A percentile compares a stretch with the other conserved stretches of the same genome.
Evolutionary conservation across 2,329 filamentous ascomycete species (phyloP).

Genomic region (Aspergillus luchuensis): DNA sequence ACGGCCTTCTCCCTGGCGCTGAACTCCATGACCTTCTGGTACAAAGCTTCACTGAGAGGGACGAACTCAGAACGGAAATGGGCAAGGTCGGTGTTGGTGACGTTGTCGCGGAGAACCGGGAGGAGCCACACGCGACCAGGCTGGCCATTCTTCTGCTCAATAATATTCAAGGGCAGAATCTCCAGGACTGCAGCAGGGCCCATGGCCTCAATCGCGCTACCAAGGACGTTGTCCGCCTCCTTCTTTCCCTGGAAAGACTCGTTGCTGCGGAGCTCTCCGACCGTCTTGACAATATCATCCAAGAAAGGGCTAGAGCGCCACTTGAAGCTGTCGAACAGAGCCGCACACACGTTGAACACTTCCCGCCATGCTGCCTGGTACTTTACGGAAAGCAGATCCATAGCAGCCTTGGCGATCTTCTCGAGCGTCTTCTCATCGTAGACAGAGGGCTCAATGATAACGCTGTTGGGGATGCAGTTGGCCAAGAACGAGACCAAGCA

Average conservation of each 20-base stretch:
- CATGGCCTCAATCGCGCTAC: constrained; percentile 84
- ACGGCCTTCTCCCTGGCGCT: constrained; percentile 83
- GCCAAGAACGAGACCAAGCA: constrained; percentile 90
- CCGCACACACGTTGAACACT: constrained; percentile 83
- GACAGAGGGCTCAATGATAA: constrained; percentile 83
- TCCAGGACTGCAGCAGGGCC: constrained; percentile 81
- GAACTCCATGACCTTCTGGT: constrained; percentile 83
- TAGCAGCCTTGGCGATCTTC: constrained; percentile 71
- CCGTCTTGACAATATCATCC: constrained; percentile 70
- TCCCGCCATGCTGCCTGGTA: constrained; percentile 95
- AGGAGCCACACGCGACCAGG: constrained; percentile 92
- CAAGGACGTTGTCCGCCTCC: constrained; percentile 87
- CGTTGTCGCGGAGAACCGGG: constrained; percentile 83
- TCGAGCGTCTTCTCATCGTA: constrained; percentile 89
- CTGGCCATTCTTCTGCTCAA: constrained; percentile 73
- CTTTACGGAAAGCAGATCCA: constrained; percentile 78
- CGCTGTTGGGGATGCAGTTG: constrained; percentile 81
- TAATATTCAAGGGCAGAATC: constrained; percentile 82
- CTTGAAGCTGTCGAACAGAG: constrained; percentile 81
- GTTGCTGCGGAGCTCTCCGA: constrained; percentile 85
- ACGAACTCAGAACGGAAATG: constrained; percentile 88
- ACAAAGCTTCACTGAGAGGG: constrained; percentile 85
- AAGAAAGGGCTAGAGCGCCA: constrained; percentile 84
- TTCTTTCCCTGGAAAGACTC: constrained; percentile 92
- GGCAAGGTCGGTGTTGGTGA: constrained; percentile 80